Evolutionary conservation across 805 yeast genomes (phyloP).

Genomic region (Wickerhamomyces rabaulensis): DNA sequence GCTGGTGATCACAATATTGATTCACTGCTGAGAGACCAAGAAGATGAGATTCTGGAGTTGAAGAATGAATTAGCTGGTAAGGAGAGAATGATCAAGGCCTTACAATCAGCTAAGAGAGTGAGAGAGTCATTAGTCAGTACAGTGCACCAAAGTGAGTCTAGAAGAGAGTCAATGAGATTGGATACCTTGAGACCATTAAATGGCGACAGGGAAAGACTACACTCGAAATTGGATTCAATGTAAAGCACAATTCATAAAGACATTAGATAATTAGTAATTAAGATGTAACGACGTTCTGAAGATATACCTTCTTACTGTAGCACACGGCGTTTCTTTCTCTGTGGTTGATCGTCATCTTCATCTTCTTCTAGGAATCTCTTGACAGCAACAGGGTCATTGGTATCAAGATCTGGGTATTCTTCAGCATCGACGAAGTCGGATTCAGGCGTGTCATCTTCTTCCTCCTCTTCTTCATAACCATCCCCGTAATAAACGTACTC

Average conservation of each 20-base stretch:
- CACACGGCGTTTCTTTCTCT: not conserved
- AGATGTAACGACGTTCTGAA: too few relatives aligned
- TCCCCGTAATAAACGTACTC: not conserved
- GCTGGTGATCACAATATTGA: conserved; percentile 18
- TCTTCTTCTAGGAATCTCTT: not conserved
- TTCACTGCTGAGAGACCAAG: conserved; percentile 47
- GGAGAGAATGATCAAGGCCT: conserved; percentile 72
- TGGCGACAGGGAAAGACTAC: conserved; percentile 6
- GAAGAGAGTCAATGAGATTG: conserved; percentile 16
- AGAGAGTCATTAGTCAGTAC: conserved; percentile 33
- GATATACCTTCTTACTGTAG: not conserved
- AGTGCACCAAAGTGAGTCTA: conserved; percentile 25
- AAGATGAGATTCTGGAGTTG: conserved; percentile 63
- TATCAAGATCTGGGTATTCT: not conserved
- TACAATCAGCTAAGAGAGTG: conserved; percentile 59
- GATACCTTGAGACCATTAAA: conserved; percentile 19
- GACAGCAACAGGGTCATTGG: not conserved
- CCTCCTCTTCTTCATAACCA: not conserved
- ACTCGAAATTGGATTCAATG: not conserved
- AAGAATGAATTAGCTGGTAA: conserved; percentile 61
- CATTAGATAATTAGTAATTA: not conserved
- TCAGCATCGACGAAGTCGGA: not conserved
- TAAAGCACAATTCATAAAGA: not conserved
- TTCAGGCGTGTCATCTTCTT: not conserved
- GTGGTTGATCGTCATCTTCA: not conserved